Percentiles rank a stretch among this genome's conserved stretches.
Conservation (phyloP, 116 monocot genomes). For the Papilionanthe hybrid region DNA sequence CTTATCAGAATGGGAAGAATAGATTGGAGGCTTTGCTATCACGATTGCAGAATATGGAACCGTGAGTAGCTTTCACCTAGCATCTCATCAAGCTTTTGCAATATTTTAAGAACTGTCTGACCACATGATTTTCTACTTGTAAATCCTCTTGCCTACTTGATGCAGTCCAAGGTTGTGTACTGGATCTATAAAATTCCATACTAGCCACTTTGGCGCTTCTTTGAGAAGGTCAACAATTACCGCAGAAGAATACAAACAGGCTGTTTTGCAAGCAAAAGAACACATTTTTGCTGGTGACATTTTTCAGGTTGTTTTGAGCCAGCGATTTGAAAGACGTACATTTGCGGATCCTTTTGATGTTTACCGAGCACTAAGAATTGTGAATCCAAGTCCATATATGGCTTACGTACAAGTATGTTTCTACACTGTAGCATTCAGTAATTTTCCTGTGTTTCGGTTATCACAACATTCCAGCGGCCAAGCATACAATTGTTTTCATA, state of each 20-base stretch:
- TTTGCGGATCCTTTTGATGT: slow-evolving; percentile 88
- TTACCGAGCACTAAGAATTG: slow-evolving; percentile 71
- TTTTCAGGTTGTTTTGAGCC: slow-evolving; percentile 89
- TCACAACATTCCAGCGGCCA: background rate
- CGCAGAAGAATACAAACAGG: slow-evolving; percentile 56
- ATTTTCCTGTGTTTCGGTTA: background rate
- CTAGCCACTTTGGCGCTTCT: slow-evolving; percentile 47
- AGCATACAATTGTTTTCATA: background rate
- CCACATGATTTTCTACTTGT: background rate
- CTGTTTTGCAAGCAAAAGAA: slow-evolving; percentile 74
- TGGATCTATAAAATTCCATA: slow-evolving; percentile 52
- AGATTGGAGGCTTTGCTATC: slow-evolving; percentile 43
- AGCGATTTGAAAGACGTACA: slow-evolving; percentile 83
- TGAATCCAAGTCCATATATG: slow-evolving; percentile 95
- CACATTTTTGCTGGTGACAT: slow-evolving; percentile 85
- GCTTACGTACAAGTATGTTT: slow-evolving; percentile 61
- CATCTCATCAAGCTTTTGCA: background rate
- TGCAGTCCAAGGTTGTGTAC: slow-evolving; percentile 56
- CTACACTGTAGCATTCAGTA: background rate
- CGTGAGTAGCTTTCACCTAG: slow-evolving; percentile 32
- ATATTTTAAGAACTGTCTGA: slow-evolving; percentile 1
- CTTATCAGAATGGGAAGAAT: slow-evolving; percentile 64
- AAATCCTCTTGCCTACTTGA: background rate
- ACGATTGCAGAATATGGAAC: slow-evolving; percentile 51
- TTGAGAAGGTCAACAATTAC: slow-evolving; percentile 58